Evolutionary conservation across 345 rosid species (phyloP).

Genomic region (Gossypium bickii): DNA sequence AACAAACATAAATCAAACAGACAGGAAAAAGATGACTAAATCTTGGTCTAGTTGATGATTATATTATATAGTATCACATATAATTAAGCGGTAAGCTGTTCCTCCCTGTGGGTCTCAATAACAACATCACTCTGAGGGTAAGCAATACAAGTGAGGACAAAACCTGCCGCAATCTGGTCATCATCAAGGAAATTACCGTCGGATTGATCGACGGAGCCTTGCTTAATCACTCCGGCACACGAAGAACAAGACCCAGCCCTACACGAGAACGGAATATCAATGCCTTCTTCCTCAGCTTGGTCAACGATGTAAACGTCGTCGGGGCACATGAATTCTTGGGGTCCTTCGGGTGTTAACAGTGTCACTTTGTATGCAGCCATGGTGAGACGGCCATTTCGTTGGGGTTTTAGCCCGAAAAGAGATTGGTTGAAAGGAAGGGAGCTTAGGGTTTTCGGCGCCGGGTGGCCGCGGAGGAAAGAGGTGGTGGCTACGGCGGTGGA

Average conservation of each 20-base stretch:
- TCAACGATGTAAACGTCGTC: slow-evolving; percentile 67
- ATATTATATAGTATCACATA: no score
- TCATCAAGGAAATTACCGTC: slow-evolving; percentile 86
- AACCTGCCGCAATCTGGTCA: slow-evolving; percentile 60
- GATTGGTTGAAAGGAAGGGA: slow-evolving; percentile 45
- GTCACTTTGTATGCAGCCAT: slow-evolving; percentile 78
- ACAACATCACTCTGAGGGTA: slow-evolving; percentile 47
- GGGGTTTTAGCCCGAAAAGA: slow-evolving; percentile 54
- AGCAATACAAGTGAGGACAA: slow-evolving; percentile 82
- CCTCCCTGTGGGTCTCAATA: slow-evolving; percentile 93
- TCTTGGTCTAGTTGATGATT: no score
- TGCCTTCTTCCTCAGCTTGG: slow-evolving; percentile 59
- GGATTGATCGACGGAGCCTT: slow-evolving; percentile 65
- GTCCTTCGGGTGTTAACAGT: slow-evolving; percentile 69
- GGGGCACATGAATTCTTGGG: slow-evolving; percentile 43
- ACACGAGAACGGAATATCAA: slow-evolving; percentile 92
- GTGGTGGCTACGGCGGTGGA: slow-evolving; percentile 60
- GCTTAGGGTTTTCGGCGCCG: slow-evolving; percentile 34
- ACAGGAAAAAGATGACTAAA: no score
- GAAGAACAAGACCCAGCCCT: slow-evolving; percentile 92
- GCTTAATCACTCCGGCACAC: slow-evolving; percentile 57
- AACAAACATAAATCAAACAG: no score
- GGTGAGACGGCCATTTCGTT: slow-evolving; percentile 44
- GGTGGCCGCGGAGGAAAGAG: slow-evolving; percentile 47
- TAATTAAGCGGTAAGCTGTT: slow-evolving; percentile 32